Evolutionary conservation across 768 basidiomycete genomes (phyloP).

Genomic region (Termitomyces sp.): DNA sequence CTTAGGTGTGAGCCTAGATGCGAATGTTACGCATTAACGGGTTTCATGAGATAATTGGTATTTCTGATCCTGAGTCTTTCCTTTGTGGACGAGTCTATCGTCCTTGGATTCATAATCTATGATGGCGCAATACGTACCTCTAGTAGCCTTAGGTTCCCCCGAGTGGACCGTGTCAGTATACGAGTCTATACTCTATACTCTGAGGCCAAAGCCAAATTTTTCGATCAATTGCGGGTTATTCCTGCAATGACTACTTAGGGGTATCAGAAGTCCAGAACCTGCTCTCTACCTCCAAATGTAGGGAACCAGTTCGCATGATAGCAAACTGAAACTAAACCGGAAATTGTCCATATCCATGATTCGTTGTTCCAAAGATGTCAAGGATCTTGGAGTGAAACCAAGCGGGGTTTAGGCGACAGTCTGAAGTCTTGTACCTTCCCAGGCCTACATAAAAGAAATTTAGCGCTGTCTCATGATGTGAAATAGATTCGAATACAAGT

Average conservation of each 20-base stretch:
- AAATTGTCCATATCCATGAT: neutral
- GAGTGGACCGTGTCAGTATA: neutral
- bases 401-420: neutral
- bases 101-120: neutral
- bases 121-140: neutral
- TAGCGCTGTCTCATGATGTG: neutral
- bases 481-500: neutral
- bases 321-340: neutral
- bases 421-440: neutral
- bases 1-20: too few species aligned
- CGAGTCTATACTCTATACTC: neutral
- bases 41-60: neutral
- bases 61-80: neutral
- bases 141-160: too few species aligned
- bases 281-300: neutral
- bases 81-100: neutral
- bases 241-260: too few species aligned
- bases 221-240: too few species aligned
- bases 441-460: neutral
- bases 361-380: neutral
- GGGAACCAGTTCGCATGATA: neutral
- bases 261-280: neutral
- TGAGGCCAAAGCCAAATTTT: neutral
- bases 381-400: neutral
- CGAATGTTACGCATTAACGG: neutral